Evolutionary conservation across 345 rosid species (phyloP), one percentile per base, ranked within the genome.

Genomic region (Carallia brachiata): DNA sequence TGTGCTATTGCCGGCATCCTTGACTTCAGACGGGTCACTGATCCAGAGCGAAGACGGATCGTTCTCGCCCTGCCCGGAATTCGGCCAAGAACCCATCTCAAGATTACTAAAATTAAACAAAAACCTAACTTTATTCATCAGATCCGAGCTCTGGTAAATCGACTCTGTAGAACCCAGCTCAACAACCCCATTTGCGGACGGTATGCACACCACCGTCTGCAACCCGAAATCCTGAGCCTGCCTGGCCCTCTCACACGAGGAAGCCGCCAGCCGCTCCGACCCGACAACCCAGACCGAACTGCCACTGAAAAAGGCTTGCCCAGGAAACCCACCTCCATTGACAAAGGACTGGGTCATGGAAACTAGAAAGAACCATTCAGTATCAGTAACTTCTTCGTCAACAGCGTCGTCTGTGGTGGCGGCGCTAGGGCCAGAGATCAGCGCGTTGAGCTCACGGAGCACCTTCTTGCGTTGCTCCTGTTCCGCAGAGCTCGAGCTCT

Each of bases 341-440:
- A 81, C 70, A 61, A 94, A 94, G 15, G 93, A 83, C 64, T 91
- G 93, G 16, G 95, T 94, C 97, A 94, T 94, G 5, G 97, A 91
- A 39, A 94, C 86, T 19, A 95, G 80, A 69, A 90, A 95, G 84
- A 95, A 95, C 99, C 99, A 92, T 79, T 95, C 99, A 0, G 99
- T 87, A 61, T 94, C 98, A 16, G 97, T 86, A 52, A 94, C 97
- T 63, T 94, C 97, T 68, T 94, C 97, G 52, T 91, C 98, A 36
- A 87, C 84, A 12, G 91, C 87, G 18, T 88, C 81, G 52, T 90
- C 91, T 34, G 83, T 3, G 68, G 82, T 18, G 31, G 83, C 32
- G 4, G 74, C 48, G 17, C n/a, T 56, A 6, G 89, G 67, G 57
- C 98, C 98, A 19, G 95, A 82, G 52, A 94, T 90, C 77, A 94